These are phyloP conservation scores for Simplicillium aogashimaense DNA, from an alignment of 2,329 filamentous ascomycete genomes.

Conservation along the genomic window DNA sequence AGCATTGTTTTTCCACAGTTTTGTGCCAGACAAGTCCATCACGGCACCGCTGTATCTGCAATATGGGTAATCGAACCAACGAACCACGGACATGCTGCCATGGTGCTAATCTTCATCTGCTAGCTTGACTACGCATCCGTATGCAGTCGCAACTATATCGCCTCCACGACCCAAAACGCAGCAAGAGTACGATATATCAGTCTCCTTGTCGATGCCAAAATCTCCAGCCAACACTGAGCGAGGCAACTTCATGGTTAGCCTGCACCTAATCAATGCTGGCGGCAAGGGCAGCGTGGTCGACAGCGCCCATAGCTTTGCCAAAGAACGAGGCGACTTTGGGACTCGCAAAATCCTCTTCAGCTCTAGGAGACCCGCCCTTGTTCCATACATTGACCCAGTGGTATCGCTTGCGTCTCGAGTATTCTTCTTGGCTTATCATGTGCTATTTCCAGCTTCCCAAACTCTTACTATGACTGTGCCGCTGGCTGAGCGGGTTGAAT, in stretches of 20 bases:
- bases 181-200: conserved; percentile 77
- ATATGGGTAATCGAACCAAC: conserved; percentile 36
- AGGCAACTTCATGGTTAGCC: conserved; percentile 92
- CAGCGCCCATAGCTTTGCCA: conserved; percentile 18
- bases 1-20: conserved; percentile 43
- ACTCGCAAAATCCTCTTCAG: conserved; percentile 38
- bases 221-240: conserved; percentile 64
- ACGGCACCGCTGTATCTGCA: conserved; percentile 44
- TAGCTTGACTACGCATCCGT: conserved; percentile 29
- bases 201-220: conserved; percentile 67
- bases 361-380: conserved; percentile 64
- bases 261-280: conserved; percentile 52
- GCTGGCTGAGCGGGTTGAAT: conserved; percentile 66
- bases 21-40: conserved; percentile 44
- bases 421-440: conserved; percentile 57
- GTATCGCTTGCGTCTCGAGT: conserved; percentile 52
- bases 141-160: conserved; percentile 37
- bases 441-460: conserved; percentile 56
- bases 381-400: conserved; percentile 69
- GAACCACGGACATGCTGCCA: not conserved
- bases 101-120: no score
- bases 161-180: conserved; percentile 48
- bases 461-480: conserved; percentile 52
- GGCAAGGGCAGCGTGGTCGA: conserved; percentile 12
- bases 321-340: conserved; percentile 24